phyloP scores from a whole-genome alignment of 2,329 filamentous ascomycete genomes.

The Cercospora janseana region DNA sequence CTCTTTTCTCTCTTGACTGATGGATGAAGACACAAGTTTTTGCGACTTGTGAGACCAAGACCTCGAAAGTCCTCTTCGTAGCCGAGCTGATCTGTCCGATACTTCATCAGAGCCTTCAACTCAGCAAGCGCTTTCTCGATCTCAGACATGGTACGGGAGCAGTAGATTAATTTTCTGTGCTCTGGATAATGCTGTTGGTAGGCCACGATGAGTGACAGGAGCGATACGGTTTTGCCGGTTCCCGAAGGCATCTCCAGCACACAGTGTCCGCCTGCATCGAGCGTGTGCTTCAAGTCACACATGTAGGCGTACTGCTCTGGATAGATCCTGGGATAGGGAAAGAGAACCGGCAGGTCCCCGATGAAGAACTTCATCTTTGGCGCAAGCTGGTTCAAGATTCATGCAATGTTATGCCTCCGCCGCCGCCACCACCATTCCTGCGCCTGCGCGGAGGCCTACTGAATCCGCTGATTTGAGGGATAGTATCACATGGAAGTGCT shows the following conservation, averaged over 20 bases:
- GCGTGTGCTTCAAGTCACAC: constrained; percentile 82
- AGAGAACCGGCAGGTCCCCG: constrained; percentile 69
- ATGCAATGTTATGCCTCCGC: not conserved
- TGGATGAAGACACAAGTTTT: constrained; percentile 94
- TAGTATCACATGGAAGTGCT: too few relatives aligned
- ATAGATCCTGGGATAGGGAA: constrained; percentile 73
- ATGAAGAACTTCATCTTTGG: constrained; percentile 76
- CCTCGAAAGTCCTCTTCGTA: constrained; percentile 89
- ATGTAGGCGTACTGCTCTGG: constrained; percentile 77
- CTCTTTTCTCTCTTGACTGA: constrained; percentile 96
- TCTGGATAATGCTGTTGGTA: constrained; percentile 94
- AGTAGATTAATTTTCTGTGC: constrained; percentile 95
- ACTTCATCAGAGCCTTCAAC: constrained; percentile 90
- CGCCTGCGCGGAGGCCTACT: not conserved
- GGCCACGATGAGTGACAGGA: constrained; percentile 91
- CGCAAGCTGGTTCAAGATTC: not conserved
- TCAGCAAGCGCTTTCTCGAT: constrained; percentile 97
- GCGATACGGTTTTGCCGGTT: constrained; percentile 93
- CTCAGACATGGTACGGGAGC: constrained; percentile 99
- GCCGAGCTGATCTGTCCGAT: constrained; percentile 84
- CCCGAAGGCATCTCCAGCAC: constrained; percentile 99
- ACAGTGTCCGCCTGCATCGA: constrained; percentile 92
- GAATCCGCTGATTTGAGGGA: too few relatives aligned
- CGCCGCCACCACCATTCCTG: not conserved
- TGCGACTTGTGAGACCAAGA: constrained; percentile 88